Conservation (phyloP, 768 basidiomycete species). For the Tulasnella calospora region DNA sequence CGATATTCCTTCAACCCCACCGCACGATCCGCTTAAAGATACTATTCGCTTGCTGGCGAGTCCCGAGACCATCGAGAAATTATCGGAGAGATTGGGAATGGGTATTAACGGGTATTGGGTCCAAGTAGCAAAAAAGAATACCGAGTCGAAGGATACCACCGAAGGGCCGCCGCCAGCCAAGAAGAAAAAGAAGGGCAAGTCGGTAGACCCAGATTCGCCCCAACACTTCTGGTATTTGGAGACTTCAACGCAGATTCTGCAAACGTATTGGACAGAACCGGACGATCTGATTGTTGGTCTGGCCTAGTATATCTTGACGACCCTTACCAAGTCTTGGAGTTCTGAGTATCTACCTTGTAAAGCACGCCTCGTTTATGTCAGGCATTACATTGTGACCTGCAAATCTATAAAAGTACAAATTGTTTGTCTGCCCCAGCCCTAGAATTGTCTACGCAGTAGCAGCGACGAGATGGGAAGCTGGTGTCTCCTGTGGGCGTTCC, state of each 20-base stretch:
- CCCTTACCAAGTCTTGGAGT: not conserved
- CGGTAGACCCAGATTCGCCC: not conserved
- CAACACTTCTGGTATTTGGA: conserved; percentile 19
- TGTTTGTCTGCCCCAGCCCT: not conserved
- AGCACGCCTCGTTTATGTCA: not conserved
- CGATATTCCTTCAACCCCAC: not conserved
- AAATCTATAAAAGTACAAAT: not conserved
- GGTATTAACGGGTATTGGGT: conserved; percentile 20
- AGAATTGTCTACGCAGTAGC: not conserved
- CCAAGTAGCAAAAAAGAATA: conserved; percentile 22
- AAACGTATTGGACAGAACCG: conserved; percentile 17
- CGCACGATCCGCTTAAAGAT: conserved; percentile 18
- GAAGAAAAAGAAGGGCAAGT: conserved; percentile 22
- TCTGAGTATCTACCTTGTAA: not conserved
- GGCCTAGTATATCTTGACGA: not conserved
- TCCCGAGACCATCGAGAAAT: conserved; percentile 8
- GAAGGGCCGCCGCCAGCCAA: not conserved
- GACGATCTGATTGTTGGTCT: not conserved
- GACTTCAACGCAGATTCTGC: conserved; percentile 18
- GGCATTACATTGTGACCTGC: not conserved
- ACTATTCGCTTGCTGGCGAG: conserved; percentile 6
- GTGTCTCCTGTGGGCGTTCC: conserved; percentile 17
- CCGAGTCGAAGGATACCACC: not conserved
- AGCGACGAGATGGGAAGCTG: conserved; percentile 6
- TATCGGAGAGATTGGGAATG: conserved; percentile 20